These are phyloP conservation scores for Triticum aestivum DNA, from an alignment of 176 grass and related monocot species.

Conservation along the genomic window IWGSC_CS_RefSeq_v2.1 NC_057814.1:402990641-402991140, in stretches of 20 bases:
- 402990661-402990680: conserved; percentile 15
- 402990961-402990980: conserved; percentile 5
- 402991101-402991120: conserved; percentile 78
- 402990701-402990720: not conserved
- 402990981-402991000: not conserved
- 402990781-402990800: conserved; percentile 71
- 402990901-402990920: conserved; percentile 53
- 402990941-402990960: conserved; percentile 40
- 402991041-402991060: conserved; percentile 69
- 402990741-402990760: conserved; percentile 39
- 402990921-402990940: conserved; percentile 87
- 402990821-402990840: conserved; percentile 69
- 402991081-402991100: conserved; percentile 84
- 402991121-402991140: conserved; percentile 57
- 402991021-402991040: conserved; percentile 41
- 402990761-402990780: conserved; percentile 78
- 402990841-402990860: conserved; percentile 61
- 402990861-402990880: conserved; percentile 54
- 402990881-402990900: conserved; percentile 64
- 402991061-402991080: conserved; percentile 87
- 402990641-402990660: conserved; percentile 54
- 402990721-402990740: not conserved
- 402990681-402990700: not conserved
- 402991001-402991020: not conserved
- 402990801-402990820: conserved; percentile 86